Conservation (phyloP, 495 filamentous ascomycete genomes). For the Penicillium turbatum region DNA sequence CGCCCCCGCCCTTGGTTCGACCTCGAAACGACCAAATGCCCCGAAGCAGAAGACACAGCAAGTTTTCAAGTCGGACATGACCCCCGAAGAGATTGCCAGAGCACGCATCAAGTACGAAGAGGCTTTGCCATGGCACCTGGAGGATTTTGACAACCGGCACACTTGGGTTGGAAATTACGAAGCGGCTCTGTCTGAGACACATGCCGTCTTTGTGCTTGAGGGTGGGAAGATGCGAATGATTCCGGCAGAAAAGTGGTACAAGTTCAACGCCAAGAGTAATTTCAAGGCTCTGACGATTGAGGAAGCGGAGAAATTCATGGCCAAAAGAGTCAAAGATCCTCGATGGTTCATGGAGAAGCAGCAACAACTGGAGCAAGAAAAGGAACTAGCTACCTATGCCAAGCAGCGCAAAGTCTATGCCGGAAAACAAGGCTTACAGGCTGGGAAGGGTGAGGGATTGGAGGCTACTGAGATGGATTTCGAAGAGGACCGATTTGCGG, state of each 20-base stretch:
- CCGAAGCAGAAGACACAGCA: slow-evolving; percentile 62
- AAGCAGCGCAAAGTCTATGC: slow-evolving; percentile 43
- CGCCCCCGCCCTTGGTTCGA: slow-evolving; percentile 61
- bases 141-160: slow-evolving; percentile 92
- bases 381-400: slow-evolving; percentile 48
- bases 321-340: slow-evolving; percentile 64
- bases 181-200: slow-evolving; percentile 70
- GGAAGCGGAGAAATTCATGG: slow-evolving; percentile 78
- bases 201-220: slow-evolving; percentile 70
- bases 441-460: slow-evolving; percentile 44
- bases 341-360: slow-evolving; percentile 74
- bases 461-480: slow-evolving; percentile 58
- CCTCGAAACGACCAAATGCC: slow-evolving; percentile 56
- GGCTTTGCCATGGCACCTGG: slow-evolving; percentile 90
- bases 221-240: slow-evolving; percentile 71
- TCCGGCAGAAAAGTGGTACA: slow-evolving; percentile 93
- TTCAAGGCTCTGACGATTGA: slow-evolving; percentile 79
- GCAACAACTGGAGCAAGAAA: slow-evolving; percentile 44
- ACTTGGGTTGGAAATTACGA: slow-evolving; percentile 91
- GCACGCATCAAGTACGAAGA: slow-evolving; percentile 88
- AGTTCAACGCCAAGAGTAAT: slow-evolving; percentile 75
- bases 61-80: slow-evolving; percentile 74
- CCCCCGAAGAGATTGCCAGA: slow-evolving; percentile 73
- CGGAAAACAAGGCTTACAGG: slow-evolving; percentile 34
- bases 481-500: slow-evolving; percentile 66